Percentiles rank a stretch among this genome's conserved stretches.
Evolutionary conservation across 2,329 filamentous ascomycete species (phyloP).

Genomic region (Xylaria polymorpha): DNA sequence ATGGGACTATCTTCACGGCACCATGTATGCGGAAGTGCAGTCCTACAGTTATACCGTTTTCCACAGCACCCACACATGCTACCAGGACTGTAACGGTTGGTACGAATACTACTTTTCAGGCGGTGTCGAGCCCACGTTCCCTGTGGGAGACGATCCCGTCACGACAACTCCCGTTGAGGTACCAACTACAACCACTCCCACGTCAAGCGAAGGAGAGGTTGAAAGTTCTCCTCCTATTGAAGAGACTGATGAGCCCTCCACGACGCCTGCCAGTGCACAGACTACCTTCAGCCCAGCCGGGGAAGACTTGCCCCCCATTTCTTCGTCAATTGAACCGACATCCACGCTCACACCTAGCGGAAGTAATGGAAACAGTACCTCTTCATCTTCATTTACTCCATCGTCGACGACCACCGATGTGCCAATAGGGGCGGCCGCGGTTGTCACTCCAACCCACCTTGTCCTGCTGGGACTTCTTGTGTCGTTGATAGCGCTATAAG

Average conservation of each 20-base stretch:
- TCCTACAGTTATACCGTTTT: constrained; percentile 31
- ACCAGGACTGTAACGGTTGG: constrained; percentile 25
- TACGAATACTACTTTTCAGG: constrained; percentile 32
- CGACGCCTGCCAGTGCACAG: neutral
- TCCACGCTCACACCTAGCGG: neutral
- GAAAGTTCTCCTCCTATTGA: constrained; percentile 7
- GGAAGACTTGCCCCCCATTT: neutral
- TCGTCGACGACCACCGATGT: constrained; percentile 2
- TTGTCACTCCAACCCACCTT: constrained; percentile 2
- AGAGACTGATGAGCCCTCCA: constrained; percentile 1
- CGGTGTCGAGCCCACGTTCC: constrained; percentile 12
- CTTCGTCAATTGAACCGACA: neutral
- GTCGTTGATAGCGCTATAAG: constrained; percentile 13
- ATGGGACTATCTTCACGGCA: constrained; percentile 30
- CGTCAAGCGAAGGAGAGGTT: neutral
- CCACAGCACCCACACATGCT: constrained; percentile 34
- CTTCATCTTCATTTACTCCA: neutral
- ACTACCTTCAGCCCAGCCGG: neutral
- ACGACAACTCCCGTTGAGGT: constrained; percentile 22
- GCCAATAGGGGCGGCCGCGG: constrained; percentile 4
- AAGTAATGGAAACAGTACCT: neutral
- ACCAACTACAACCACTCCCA: neutral
- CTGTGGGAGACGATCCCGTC: constrained; percentile 5
- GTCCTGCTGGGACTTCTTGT: constrained; percentile 11
- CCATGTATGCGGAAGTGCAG: constrained; percentile 29